phyloP scores from a whole-genome alignment of 2,329 filamentous ascomycete species.

The Clarireedia paspali region DNA sequence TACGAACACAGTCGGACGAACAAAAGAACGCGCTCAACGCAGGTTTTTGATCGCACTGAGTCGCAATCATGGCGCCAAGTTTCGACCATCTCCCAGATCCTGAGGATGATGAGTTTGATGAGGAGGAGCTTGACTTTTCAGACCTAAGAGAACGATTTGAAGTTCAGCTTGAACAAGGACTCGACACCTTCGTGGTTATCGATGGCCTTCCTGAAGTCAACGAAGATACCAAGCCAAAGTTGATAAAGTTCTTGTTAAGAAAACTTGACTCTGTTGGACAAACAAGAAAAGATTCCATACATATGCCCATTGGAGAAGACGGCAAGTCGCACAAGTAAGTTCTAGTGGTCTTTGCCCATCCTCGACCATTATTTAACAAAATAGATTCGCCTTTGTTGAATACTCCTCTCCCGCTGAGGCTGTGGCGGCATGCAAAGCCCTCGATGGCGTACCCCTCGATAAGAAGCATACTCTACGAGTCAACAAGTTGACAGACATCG shows the following conservation, averaged over 20 bases:
- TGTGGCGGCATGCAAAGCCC: slow-evolving; percentile 76
- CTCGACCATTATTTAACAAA: not conserved
- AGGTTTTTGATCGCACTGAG: slow-evolving; percentile 12
- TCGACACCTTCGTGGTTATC: slow-evolving; percentile 93
- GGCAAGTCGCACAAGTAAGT: slow-evolving; percentile 79
- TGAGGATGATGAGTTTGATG: slow-evolving; percentile 77
- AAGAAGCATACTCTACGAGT: slow-evolving; percentile 93
- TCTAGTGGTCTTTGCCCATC: slow-evolving; percentile 6
- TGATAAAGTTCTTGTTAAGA: slow-evolving; percentile 92
- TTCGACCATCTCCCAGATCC: slow-evolving; percentile 91
- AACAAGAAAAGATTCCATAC: slow-evolving; percentile 78
- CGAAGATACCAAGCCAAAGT: slow-evolving; percentile 85
- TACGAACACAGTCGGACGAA: slow-evolving; percentile 3
- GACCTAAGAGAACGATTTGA: slow-evolving; percentile 93
- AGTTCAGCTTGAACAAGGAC: slow-evolving; percentile 89
- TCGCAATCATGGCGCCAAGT: slow-evolving; percentile 74
- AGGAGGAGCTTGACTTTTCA: slow-evolving; percentile 91
- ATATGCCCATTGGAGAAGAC: slow-evolving; percentile 88
- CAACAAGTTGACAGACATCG: slow-evolving; percentile 97
- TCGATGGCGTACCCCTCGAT: slow-evolving; percentile 82
- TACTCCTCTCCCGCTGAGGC: slow-evolving; percentile 89
- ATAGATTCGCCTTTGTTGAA: slow-evolving; percentile 92
- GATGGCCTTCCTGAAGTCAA: slow-evolving; percentile 87
- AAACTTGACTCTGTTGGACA: slow-evolving; percentile 83
- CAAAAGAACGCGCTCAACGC: slow-evolving; percentile 8